A percentile compares a stretch with the other conserved stretches of the same genome.
Conservation (phyloP, 2,329 filamentous ascomycete genomes). For the Fusarium sp. region DNA sequence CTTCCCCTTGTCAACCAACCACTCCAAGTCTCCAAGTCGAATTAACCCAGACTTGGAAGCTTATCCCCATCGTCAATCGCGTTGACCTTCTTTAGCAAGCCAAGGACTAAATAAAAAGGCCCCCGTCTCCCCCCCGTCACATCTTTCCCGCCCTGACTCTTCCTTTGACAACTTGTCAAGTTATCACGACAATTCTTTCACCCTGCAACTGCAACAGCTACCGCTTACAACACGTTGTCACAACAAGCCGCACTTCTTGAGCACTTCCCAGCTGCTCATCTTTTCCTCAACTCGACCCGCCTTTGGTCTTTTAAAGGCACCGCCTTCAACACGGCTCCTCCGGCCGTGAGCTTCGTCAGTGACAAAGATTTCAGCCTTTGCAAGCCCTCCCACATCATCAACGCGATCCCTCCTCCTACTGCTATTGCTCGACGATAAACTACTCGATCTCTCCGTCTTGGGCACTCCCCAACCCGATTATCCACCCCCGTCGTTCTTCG, state of each 20-base stretch:
- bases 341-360: slow-evolving; percentile 72
- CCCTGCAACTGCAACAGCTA: background rate
- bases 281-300: slow-evolving; percentile 54
- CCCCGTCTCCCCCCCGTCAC: slow-evolving; percentile 12
- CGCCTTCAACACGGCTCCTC: slow-evolving; percentile 70
- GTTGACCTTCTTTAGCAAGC: slow-evolving; percentile 16
- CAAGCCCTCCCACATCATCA: slow-evolving; percentile 75
- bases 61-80: slow-evolving; percentile 10
- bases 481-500: slow-evolving; percentile 67
- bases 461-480: slow-evolving; percentile 62
- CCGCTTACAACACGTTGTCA: background rate
- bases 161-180: slow-evolving; percentile 22
- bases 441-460: slow-evolving; percentile 64
- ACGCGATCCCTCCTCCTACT: slow-evolving; percentile 71
- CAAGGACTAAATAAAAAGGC: slow-evolving; percentile 34
- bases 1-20: slow-evolving; percentile 22
- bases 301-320: slow-evolving; percentile 79
- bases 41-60: slow-evolving; percentile 29
- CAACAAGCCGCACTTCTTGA: slow-evolving; percentile 5
- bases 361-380: slow-evolving; percentile 78
- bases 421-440: slow-evolving; percentile 63
- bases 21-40: slow-evolving; percentile 18
- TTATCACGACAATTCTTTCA: background rate
- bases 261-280: slow-evolving; percentile 27
- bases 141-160: background rate